Base-by-base conservation (phyloP, 768 basidiomycete genomes). In the Mycena rebaudengoi region DNA sequence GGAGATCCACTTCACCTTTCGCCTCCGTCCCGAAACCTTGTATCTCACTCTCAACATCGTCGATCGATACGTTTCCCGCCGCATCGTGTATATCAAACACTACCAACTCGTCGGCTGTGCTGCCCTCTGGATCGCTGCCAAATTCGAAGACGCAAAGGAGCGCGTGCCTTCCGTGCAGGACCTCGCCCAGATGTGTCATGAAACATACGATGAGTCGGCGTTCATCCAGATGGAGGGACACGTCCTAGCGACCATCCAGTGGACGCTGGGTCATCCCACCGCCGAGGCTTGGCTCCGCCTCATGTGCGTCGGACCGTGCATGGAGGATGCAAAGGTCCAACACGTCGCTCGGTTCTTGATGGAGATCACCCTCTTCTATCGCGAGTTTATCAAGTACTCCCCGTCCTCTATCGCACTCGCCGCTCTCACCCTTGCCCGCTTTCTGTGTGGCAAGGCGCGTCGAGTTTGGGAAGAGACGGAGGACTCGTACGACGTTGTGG, bases 151-250 rank as follows among this genome's bases (percentile, higher is more conserved):
- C 73, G 93, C 96, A 23, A 99, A 99, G 78, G 97, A 99, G 74
- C 95, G 96, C 66, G 95, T 99, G 14, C 98, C 98, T 12, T 94
- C 95, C 1, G 93, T 98, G 7, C 90, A 94, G 73, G 96, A 99
- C 67, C 90, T 99, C 55, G 91, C 90, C 43, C 91, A 95, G 73
- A 95, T 98, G 76, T 99, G 98, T 80, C 95, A 92, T 72, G 91
- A 96, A 73, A 95, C 95, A 2, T 99, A 99, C 76, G 96, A 98
- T 75, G 96, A 97, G 77, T 91, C 91, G 4, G 97, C 97, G 2
- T 99, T 99, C 78, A 91, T 98, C 64, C 98, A 99, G 79, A 98
- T 99, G 98, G 98, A 99, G 76, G 92, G 93, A 5, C 98, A 99
- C 73, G 94, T 99, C 52, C 86, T 99, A 39, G 88, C 91, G 20